phyloP scores from a whole-genome alignment of 768 basidiomycete genomes.

The Phylloporus sp. region DNA sequence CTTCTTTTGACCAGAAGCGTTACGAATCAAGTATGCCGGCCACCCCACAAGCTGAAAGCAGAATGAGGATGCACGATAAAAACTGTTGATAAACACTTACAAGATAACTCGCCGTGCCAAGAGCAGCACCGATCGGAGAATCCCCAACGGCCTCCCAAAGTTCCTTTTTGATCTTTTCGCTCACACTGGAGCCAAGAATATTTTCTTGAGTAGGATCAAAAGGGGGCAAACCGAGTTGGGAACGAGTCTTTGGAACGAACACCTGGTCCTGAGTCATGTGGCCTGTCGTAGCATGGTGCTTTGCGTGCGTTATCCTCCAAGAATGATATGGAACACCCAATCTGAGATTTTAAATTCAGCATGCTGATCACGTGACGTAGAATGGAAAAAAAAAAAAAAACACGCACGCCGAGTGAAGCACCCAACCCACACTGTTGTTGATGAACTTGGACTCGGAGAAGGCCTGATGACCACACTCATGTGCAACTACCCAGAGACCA shows the following conservation, averaged over 20 bases:
- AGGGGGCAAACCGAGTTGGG: constrained; percentile 58
- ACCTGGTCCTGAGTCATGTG: constrained; percentile 96
- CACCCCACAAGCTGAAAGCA: constrained; percentile 66
- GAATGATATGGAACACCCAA: constrained; percentile 96
- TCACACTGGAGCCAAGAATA: constrained; percentile 57
- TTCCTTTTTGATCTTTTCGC: constrained; percentile 65
- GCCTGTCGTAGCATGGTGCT: constrained; percentile 92
- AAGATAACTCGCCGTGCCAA: constrained; percentile 54
- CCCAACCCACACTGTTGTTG: constrained; percentile 91
- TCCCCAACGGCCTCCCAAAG: constrained; percentile 87
- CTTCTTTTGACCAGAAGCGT: constrained; percentile 79
- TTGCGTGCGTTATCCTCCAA: constrained; percentile 91
- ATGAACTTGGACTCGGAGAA: constrained; percentile 90
- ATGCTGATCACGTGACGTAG: constrained; percentile 25
- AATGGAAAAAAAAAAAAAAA: not conserved
- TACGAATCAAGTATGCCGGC: constrained; percentile 77
- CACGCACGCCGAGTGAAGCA: constrained; percentile 83
- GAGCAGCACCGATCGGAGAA: constrained; percentile 71
- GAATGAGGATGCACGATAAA: not conserved
- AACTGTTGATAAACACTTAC: constrained; percentile 34
- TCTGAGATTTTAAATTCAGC: constrained; percentile 36
- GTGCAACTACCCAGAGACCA: constrained; percentile 91
- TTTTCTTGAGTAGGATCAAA: constrained; percentile 70
- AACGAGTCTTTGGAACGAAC: constrained; percentile 89
- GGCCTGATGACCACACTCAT: constrained; percentile 95